phyloP scores from a whole-genome alignment of 352 stramenopile genomes.

The Pythium aristosporum region DNA sequence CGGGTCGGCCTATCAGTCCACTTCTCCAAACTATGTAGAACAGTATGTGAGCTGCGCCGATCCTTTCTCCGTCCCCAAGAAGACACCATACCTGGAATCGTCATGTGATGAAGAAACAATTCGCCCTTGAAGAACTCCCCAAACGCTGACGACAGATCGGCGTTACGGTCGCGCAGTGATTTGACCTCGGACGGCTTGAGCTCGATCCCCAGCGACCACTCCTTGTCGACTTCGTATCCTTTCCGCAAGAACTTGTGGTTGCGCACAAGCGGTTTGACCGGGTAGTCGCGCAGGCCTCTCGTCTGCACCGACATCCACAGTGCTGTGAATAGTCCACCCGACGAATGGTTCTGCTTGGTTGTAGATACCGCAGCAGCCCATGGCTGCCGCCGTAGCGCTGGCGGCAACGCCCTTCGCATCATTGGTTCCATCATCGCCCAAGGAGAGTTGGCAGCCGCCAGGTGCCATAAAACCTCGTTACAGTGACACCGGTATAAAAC shows the following conservation, averaged over 20 bases:
- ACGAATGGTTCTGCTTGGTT: neutral
- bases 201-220: conserved; percentile 72
- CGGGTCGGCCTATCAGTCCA: conserved; percentile 69
- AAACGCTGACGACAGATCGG: conserved; percentile 71
- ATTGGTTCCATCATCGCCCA: conserved; percentile 7
- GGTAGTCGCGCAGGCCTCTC: conserved; percentile 52
- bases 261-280: conserved; percentile 56
- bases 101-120: conserved; percentile 72
- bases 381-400: neutral
- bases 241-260: conserved; percentile 64
- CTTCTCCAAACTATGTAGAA: conserved; percentile 49
- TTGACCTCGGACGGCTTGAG: conserved; percentile 81
- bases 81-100: conserved; percentile 51
- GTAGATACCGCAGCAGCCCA: neutral
- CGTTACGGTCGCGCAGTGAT: conserved; percentile 61
- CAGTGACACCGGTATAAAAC: neutral
- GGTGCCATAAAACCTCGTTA: neutral
- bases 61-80: too few relatives aligned
- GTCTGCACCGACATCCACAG: neutral
- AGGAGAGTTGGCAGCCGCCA: too few relatives aligned
- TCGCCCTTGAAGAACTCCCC: conserved; percentile 74
- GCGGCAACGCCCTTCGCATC: neutral
- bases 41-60: too few relatives aligned
- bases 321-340: neutral
- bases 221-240: conserved; percentile 62